Evolutionary conservation across 2,329 filamentous ascomycete genomes (phyloP).

Genomic region (Microcyclospora pomicola): DNA sequence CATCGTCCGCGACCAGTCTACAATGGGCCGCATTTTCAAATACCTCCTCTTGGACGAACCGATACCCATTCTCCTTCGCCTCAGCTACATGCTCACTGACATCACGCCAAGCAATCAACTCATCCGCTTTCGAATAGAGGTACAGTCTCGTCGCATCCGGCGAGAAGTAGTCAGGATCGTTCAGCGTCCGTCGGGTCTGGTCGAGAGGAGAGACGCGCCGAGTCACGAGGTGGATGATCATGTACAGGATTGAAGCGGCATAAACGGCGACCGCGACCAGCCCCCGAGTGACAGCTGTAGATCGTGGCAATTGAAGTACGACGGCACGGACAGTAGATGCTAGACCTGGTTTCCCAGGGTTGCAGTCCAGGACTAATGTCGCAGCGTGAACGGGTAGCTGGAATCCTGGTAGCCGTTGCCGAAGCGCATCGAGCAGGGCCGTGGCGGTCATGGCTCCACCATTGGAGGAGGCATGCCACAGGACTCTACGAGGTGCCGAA

Average conservation of each 20-base stretch:
- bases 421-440: constrained; percentile 9
- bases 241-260: not conserved
- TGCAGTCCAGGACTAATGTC: constrained; percentile 17
- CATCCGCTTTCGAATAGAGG: constrained; percentile 45
- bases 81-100: constrained; percentile 41
- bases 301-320: not conserved
- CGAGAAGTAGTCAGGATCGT: constrained; percentile 6
- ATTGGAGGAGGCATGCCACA: constrained; percentile 24
- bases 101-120: constrained; percentile 42
- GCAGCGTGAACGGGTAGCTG: constrained; percentile 3
- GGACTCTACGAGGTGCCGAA: constrained; percentile 2
- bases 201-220: constrained; percentile 4
- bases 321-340: not conserved
- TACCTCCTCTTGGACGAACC: constrained; percentile 32
- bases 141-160: constrained; percentile 34
- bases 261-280: not conserved
- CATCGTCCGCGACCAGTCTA: constrained; percentile 45
- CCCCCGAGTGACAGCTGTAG: not conserved
- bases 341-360: constrained; percentile 7
- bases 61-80: constrained; percentile 36
- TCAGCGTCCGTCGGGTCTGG: constrained; percentile 4
- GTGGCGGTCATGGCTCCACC: constrained; percentile 18
- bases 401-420: not conserved
- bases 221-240: constrained; percentile 1
- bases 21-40: constrained; percentile 49